Percentiles rank a stretch among this genome's conserved stretches.
Conservation (phyloP, 176 grass and related monocot species). For the Echinochloa phyllopogon region DNA sequence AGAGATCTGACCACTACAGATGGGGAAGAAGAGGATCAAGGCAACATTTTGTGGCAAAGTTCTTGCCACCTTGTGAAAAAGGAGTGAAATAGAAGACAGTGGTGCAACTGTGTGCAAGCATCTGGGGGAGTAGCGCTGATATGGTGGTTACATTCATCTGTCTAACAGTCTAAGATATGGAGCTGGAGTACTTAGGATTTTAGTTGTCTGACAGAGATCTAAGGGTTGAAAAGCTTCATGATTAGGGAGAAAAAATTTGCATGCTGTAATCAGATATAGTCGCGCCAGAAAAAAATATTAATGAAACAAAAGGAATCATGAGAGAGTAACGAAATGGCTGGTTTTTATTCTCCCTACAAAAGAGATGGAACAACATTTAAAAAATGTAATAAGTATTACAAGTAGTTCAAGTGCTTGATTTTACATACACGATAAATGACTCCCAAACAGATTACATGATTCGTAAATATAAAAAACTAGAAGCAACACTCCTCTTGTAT, state of each 20-base stretch:
- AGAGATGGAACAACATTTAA: neutral
- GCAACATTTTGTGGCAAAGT: too few relatives aligned
- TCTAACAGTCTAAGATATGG: neutral
- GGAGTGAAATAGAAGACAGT: too few relatives aligned
- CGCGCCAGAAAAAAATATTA: neutral
- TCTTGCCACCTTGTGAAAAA: too few relatives aligned
- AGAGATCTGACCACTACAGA: too few relatives aligned
- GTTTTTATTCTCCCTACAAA: constrained; percentile 17
- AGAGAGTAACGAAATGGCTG: neutral
- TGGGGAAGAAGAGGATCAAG: too few relatives aligned
- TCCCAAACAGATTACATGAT: neutral
- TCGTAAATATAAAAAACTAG: constrained; percentile 2
- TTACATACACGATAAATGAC: constrained; percentile 9
- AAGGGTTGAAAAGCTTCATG: neutral
- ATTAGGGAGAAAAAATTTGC: neutral
- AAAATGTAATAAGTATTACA: constrained; percentile 6
- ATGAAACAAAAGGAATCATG: neutral
- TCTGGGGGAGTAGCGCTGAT: too few relatives aligned
- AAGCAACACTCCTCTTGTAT: neutral
- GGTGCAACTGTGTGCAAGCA: too few relatives aligned
- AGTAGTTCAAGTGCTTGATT: neutral
- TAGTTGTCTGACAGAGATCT: neutral
- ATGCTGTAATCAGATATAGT: neutral
- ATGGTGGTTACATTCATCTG: neutral
- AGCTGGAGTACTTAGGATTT: neutral